phyloP scores from a whole-genome alignment of 495 filamentous ascomycete genomes.

The Stereocaulon alpinum region DNA sequence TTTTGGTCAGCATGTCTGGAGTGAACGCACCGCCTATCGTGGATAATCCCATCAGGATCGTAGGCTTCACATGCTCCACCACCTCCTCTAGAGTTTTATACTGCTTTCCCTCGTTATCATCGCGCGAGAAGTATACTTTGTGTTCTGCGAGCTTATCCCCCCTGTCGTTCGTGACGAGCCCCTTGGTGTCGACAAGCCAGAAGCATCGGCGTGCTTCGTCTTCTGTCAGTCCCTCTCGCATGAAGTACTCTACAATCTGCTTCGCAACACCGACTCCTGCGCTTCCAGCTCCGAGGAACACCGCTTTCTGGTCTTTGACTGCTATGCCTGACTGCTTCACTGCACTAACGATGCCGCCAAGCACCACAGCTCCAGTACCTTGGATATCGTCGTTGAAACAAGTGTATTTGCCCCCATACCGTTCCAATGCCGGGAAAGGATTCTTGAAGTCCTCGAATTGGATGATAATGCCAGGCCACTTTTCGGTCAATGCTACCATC shows the following conservation, averaged over 20 bases:
- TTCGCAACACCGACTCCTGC: constrained; percentile 95
- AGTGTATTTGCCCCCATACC: constrained; percentile 77
- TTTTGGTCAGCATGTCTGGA: constrained; percentile 69
- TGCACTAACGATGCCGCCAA: constrained; percentile 89
- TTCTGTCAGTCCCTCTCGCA: constrained; percentile 86
- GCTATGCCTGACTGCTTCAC: constrained; percentile 81
- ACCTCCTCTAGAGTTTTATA: constrained; percentile 84
- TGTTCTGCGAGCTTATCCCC: constrained; percentile 91
- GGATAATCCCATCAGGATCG: constrained; percentile 87
- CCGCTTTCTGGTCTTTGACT: constrained; percentile 80
- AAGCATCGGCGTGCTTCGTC: constrained; percentile 83
- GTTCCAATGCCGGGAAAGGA: constrained; percentile 85
- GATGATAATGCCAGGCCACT: constrained; percentile 86
- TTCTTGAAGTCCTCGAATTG: constrained; percentile 99
- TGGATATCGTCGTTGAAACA: constrained; percentile 99
- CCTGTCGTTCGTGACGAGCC: constrained; percentile 85
- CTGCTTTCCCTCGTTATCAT: constrained; percentile 86
- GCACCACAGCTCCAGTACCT: constrained; percentile 91
- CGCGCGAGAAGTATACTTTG: constrained; percentile 93
- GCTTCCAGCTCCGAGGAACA: constrained; percentile 92
- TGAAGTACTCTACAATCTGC: constrained; percentile 93
- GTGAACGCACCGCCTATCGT: constrained; percentile 94
- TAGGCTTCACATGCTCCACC: constrained; percentile 86
- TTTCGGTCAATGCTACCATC: constrained; percentile 82
- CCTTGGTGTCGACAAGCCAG: constrained; percentile 95